A percentile compares a stretch with the other conserved stretches of the same genome.
phyloP scores from a whole-genome alignment of 2,329 filamentous ascomycete species.

The Onygenales sp. region DNA sequence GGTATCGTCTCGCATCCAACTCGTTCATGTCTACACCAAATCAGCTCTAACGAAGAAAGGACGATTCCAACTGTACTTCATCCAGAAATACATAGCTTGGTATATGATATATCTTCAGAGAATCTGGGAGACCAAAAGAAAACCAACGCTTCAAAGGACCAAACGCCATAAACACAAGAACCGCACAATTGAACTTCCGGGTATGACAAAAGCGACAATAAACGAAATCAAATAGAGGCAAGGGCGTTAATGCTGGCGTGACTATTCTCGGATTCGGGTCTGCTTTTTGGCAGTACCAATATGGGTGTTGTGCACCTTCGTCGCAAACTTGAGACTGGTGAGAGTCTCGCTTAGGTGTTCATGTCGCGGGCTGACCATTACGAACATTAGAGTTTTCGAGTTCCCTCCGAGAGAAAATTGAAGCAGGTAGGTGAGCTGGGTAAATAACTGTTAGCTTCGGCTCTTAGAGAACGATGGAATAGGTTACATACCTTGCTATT shows the following conservation, averaged over 20 bases:
- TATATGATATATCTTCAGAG: constrained; percentile 2
- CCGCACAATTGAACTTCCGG: not conserved
- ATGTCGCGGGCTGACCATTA: constrained; percentile 91
- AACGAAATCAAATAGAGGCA: not conserved
- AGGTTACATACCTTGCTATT: constrained; percentile 67
- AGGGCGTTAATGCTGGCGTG: constrained; percentile 10
- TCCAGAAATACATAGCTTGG: not conserved
- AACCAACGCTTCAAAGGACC: constrained; percentile 11
- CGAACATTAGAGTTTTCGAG: constrained; percentile 97
- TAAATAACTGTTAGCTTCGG: not conserved
- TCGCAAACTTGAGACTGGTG: constrained; percentile 91
- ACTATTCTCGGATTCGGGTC: constrained; percentile 25
- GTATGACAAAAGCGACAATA: not conserved
- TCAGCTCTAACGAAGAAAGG: not conserved
- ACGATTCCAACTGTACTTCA: not conserved
- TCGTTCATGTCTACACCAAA: constrained; percentile 2
- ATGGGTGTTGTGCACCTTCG: constrained; percentile 81
- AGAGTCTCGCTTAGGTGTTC: constrained; percentile 86
- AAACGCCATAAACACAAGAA: constrained; percentile 9
- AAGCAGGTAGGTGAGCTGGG: constrained; percentile 78
- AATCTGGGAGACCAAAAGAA: constrained; percentile 7
- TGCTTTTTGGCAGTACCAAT: constrained; percentile 68
- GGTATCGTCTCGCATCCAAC: not conserved
- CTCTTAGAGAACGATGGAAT: not conserved
- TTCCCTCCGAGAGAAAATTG: constrained; percentile 93